phyloP scores from a whole-genome alignment of 495 filamentous ascomycete species.

The Aspergillus sclerotiicarbonarius region DNA sequence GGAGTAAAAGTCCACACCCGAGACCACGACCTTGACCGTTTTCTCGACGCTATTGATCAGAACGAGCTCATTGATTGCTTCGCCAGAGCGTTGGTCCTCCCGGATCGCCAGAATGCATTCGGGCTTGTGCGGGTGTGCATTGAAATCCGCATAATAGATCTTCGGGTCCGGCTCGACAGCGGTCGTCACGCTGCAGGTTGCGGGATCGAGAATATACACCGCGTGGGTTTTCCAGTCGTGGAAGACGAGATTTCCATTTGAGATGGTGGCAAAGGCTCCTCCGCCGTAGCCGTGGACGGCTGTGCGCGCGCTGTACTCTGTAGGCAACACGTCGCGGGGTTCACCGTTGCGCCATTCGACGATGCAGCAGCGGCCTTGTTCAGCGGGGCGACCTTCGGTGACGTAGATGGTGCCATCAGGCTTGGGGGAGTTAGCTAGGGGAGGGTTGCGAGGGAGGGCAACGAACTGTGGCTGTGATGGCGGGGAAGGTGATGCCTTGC shows the following conservation, averaged over 20 bases:
- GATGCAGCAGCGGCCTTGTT: conserved; percentile 39
- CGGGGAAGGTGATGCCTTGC: background rate
- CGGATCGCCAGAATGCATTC: conserved; percentile 43
- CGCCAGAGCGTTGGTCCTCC: conserved; percentile 41
- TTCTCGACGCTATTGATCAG: conserved; percentile 21
- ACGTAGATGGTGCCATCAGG: conserved; percentile 37
- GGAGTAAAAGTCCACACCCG: conserved; percentile 49
- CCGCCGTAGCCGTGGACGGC: conserved; percentile 42
- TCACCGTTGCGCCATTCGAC: conserved; percentile 32
- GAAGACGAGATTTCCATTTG: conserved; percentile 39
- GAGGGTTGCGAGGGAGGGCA: too few relatives aligned
- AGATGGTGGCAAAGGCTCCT: conserved; percentile 27
- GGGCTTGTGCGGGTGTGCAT: conserved; percentile 29
- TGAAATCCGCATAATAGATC: conserved; percentile 36
- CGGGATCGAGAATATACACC: conserved; percentile 36
- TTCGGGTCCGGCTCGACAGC: conserved; percentile 24
- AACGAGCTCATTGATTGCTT: conserved; percentile 27
- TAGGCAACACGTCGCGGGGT: conserved; percentile 38
- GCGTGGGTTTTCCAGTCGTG: conserved; percentile 33
- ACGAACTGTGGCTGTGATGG: background rate
- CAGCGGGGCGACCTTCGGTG: conserved; percentile 39
- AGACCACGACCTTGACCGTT: conserved; percentile 18
- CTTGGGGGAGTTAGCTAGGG: background rate
- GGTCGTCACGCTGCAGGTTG: conserved; percentile 19
- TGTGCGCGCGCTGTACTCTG: conserved; percentile 35